Conservation (phyloP, 495 filamentous ascomycete genomes). For the Tirmania nivea region DNA sequence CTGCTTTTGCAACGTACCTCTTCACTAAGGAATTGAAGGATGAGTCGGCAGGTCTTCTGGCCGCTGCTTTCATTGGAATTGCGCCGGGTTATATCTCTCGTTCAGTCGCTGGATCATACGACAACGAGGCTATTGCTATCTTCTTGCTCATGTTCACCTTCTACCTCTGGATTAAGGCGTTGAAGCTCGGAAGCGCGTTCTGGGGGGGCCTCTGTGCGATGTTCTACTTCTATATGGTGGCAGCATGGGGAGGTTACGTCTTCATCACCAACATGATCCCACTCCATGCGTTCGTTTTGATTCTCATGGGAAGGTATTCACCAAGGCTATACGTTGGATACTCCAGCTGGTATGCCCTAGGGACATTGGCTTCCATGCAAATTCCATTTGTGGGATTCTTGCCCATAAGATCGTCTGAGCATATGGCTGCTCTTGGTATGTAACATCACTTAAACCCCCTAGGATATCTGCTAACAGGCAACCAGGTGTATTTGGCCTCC, state of each 20-base stretch:
- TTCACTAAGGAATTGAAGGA: constrained; percentile 93
- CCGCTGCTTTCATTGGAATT: constrained; percentile 93
- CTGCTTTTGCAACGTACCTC: constrained; percentile 81
- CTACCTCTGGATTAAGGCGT: constrained; percentile 94
- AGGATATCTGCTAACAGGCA: not conserved
- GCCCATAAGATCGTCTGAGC: constrained; percentile 89
- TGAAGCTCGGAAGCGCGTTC: constrained; percentile 86
- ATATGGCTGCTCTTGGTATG: constrained; percentile 90
- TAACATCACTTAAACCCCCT: constrained; percentile 2
- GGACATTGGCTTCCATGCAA: constrained; percentile 96
- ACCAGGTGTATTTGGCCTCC: constrained; percentile 76
- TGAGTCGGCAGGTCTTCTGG: constrained; percentile 81
- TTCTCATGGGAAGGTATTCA: constrained; percentile 94
- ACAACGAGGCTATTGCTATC: constrained; percentile 99
- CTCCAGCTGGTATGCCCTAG: constrained; percentile 92
- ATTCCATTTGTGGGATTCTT: constrained; percentile 97
- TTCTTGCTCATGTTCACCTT: constrained; percentile 98
- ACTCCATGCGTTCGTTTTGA: constrained; percentile 82
- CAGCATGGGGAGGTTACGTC: constrained; percentile 98
- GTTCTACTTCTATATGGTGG: constrained; percentile 99
- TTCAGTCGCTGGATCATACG: constrained; percentile 95
- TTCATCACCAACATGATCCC: constrained; percentile 98
- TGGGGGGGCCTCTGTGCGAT: constrained; percentile 89
- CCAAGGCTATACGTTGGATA: constrained; percentile 87
- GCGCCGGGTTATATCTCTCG: constrained; percentile 92